Conservation (phyloP, 176 grass and related monocot species). For the Cymbopogon citratus region DNA sequence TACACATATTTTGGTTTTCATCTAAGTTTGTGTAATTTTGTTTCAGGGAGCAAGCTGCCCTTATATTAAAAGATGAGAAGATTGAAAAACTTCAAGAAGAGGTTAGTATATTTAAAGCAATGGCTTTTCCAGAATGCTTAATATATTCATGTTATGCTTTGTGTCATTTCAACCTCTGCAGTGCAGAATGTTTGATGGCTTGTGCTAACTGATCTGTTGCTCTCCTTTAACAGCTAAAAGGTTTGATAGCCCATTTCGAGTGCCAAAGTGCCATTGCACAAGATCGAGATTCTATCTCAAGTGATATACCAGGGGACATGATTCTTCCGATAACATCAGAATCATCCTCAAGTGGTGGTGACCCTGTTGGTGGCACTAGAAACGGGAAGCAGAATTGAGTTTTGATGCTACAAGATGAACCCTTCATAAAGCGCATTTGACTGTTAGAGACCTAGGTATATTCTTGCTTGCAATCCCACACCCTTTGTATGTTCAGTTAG, state of each 20-base stretch:
- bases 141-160: neutral
- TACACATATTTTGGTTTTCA: neutral
- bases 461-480: neutral
- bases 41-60: constrained; percentile 67
- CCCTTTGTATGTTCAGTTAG: neutral
- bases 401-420: neutral
- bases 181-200: neutral
- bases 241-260: constrained; percentile 63
- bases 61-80: constrained; percentile 65
- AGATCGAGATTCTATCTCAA: constrained; percentile 18
- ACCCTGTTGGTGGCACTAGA: neutral
- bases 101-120: constrained; percentile 42
- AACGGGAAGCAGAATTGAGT: constrained; percentile 21
- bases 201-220: neutral
- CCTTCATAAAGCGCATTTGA: neutral
- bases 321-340: constrained; percentile 20
- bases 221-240: constrained; percentile 46
- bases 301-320: constrained; percentile 37
- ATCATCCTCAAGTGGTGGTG: constrained; percentile 28
- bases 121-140: neutral
- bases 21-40: neutral
- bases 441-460: neutral
- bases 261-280: constrained; percentile 25
- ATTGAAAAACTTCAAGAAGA: constrained; percentile 71
- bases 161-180: neutral